These are phyloP conservation scores for Trichoderma cornu-damae DNA, from an alignment of 2,329 filamentous ascomycete species.

Conservation along the genomic window DNA sequence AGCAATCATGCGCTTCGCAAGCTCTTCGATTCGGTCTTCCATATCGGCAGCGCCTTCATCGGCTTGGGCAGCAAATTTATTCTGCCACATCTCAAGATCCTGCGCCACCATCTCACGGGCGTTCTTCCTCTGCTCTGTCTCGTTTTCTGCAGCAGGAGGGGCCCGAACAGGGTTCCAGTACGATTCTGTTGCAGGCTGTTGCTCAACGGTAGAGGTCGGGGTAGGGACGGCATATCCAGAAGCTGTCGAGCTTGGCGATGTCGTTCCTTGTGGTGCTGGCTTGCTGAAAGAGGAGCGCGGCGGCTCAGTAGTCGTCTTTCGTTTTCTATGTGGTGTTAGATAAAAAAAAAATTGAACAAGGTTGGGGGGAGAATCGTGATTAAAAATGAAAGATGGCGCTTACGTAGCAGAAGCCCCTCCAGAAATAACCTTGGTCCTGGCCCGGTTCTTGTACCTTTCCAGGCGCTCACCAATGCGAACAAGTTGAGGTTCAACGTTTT, in stretches of 20 bases:
- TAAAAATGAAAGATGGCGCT: not conserved
- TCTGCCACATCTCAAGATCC: constrained; percentile 81
- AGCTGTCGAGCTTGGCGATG: constrained; percentile 31
- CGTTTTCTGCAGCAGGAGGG: constrained; percentile 43
- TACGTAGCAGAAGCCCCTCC: constrained; percentile 18
- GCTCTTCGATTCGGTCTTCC: constrained; percentile 61
- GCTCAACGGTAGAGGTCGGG: constrained; percentile 28
- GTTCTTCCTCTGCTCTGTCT: constrained; percentile 51
- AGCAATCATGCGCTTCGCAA: constrained; percentile 50
- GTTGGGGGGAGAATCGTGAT: not conserved
- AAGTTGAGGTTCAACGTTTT: constrained; percentile 94
- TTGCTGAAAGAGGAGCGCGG: constrained; percentile 34
- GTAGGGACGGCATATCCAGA: constrained; percentile 20
- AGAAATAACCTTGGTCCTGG: constrained; percentile 31
- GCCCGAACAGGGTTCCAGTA: constrained; percentile 37
- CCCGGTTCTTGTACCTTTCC: constrained; percentile 59
- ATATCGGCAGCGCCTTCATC: constrained; percentile 75
- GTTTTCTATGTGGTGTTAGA: constrained; percentile 20
- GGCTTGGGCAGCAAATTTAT: constrained; percentile 78
- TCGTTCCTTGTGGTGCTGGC: constrained; percentile 30
- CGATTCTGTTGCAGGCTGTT: constrained; percentile 22
- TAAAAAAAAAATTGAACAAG: too few species aligned
- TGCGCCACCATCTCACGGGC: constrained; percentile 64
- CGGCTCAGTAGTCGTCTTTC: constrained; percentile 21
- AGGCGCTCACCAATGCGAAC: constrained; percentile 87